Evolutionary conservation across 108 stramenopile genomes (phyloP).

Genomic region (Stephanodiscus minutulus): DNA sequence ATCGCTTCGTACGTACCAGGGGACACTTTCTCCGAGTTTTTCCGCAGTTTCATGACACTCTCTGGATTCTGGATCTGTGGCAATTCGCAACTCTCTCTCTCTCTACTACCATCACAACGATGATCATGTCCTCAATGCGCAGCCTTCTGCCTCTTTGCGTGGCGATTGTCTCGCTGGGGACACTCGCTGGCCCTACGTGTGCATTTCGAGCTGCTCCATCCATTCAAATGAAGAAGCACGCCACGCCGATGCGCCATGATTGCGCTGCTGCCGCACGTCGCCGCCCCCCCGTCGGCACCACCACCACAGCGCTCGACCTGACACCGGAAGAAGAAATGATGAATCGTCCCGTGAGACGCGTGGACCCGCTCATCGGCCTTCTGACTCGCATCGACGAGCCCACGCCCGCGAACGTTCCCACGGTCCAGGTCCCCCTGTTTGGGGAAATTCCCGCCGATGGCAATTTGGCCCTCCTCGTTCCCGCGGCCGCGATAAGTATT

Average conservation of each 20-base stretch:
- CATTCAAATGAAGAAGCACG: neutral
- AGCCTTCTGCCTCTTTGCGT: neutral
- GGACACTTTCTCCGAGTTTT: too few relatives aligned
- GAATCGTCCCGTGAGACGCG: conserved; percentile 1
- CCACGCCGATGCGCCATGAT: neutral
- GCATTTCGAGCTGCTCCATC: neutral
- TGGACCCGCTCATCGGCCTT: conserved; percentile 74
- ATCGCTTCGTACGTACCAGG: too few relatives aligned
- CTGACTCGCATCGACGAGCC: conserved; percentile 65
- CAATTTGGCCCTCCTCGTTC: conserved; percentile 59
- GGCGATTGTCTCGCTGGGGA: neutral
- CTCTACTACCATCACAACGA: neutral
- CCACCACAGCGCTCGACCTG: neutral
- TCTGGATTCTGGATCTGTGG: too few relatives aligned
- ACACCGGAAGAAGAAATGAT: neutral
- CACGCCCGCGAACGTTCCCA: conserved; percentile 30
- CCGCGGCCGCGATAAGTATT: conserved; percentile 64
- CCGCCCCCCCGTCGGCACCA: neutral
- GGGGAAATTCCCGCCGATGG: conserved; percentile 80
- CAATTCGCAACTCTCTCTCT: too few relatives aligned
- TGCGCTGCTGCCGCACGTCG: neutral
- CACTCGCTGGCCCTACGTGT: neutral
- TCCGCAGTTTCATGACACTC: too few relatives aligned
- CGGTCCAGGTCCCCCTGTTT: conserved; percentile 58
- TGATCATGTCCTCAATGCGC: neutral